Evolutionary conservation across 306 rosid genomes (phyloP), one percentile per base, ranked within the genome.

Genomic region (Lathyrus oleraceus): DNA sequence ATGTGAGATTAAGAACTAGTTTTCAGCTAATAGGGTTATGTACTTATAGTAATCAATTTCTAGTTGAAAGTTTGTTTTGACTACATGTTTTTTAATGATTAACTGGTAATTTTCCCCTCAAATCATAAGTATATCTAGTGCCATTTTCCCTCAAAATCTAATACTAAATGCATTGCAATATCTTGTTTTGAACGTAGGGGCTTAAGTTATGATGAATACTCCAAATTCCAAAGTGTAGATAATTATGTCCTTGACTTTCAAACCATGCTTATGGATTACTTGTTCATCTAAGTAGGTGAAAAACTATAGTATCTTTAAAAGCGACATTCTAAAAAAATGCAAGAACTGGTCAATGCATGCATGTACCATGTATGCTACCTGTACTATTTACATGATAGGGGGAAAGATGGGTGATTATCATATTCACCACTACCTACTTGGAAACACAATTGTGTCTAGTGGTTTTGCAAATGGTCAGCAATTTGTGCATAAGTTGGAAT

Each of bases 191-290:
- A 32, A 45, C 14, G 9, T 6, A 5, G 51, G 69, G 16, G 10
- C 30, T 12, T 32, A 61, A 35, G 51, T 23, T 35, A 61, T 61
- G 66, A 70, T 23, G 43, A 42, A 39, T 60, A 28, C 17, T 12
- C 16, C 76, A 72, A 45, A 28, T 12, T 12, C 6, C 76, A 72
- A 45, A 71, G 39, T 45, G 60, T 60, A 19, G 49, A 17, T 59
- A 45, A 45, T 60, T 30, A 47, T 60, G 68, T 60, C 57, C 45
- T 58, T 58, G 67, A 28, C 67, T 60, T 45, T 57, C 45, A 72
- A 30, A 45, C 57, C 39, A 72, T 45, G 69, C 51, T 61, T 45
- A 7, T 47, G 30, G 17, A 71, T 70, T 56, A 57, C 43, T 60
- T 57, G 30, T 21, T 57, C 45, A 27, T 15, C 5, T 30, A 61